phyloP scores from a whole-genome alignment of 2,329 filamentous ascomycete genomes.

The Exutisphaerella laricina region DNA sequence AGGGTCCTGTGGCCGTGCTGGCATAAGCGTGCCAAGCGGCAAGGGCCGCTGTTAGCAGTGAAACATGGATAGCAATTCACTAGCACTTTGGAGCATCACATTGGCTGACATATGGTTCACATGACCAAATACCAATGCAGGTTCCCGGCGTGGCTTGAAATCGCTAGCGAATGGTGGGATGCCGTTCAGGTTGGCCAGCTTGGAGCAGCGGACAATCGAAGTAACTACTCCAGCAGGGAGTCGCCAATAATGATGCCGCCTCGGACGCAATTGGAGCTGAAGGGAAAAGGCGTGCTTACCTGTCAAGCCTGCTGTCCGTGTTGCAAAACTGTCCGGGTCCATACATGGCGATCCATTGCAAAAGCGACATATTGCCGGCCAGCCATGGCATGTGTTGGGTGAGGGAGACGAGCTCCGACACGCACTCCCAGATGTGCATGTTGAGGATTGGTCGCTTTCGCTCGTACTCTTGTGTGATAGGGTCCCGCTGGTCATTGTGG shows the following conservation, averaged over 20 bases:
- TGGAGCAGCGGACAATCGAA: conserved; percentile 7
- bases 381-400: conserved; percentile 87
- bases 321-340: conserved; percentile 71
- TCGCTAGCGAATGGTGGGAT: conserved; percentile 17
- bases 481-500: too few relatives aligned
- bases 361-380: conserved; percentile 64
- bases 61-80: conserved; percentile 12
- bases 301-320: conserved; percentile 75
- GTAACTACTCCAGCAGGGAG: conserved; percentile 1
- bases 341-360: conserved; percentile 66
- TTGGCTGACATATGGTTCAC: conserved; percentile 24
- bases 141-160: conserved; percentile 19
- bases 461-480: too few relatives aligned
- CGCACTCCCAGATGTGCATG: conserved; percentile 72
- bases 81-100: conserved; percentile 18
- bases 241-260: conserved; percentile 5
- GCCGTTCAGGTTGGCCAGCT: conserved; percentile 11
- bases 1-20: not conserved
- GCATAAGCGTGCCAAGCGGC: conserved; percentile 21
- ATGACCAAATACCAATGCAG: conserved; percentile 20
- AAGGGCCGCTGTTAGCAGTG: conserved; percentile 10
- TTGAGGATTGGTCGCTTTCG: conserved; percentile 60
- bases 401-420: conserved; percentile 67
- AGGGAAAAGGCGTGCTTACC: conserved; percentile 58
- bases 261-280: conserved; percentile 18